phyloP scores from a whole-genome alignment of 768 basidiomycete genomes.

The Gautieria morchelliformis region DNA sequence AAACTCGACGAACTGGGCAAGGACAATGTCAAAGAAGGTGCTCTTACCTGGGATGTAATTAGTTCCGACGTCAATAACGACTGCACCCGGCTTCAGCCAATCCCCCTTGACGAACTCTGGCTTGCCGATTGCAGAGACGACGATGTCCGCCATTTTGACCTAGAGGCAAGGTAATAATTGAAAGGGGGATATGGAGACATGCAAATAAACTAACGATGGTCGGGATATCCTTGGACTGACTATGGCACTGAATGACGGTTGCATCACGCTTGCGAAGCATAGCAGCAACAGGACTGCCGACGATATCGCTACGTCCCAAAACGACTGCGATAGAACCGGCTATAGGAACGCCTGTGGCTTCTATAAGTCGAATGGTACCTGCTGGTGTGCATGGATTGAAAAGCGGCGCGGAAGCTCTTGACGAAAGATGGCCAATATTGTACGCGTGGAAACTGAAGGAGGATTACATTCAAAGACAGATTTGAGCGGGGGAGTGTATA shows the following conservation, averaged over 20 bases:
- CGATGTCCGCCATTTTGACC: conserved; percentile 81
- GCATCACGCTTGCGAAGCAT: conserved; percentile 87
- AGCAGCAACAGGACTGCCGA: conserved; percentile 89
- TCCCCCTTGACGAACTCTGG: conserved; percentile 83
- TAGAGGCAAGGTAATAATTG: conserved; percentile 21
- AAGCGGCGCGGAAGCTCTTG: conserved; percentile 79
- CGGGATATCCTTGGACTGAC: conserved; percentile 73
- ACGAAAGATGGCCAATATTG: conserved; percentile 92
- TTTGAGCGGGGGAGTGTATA: conserved; percentile 8
- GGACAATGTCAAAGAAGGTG: not conserved
- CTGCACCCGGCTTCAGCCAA: conserved; percentile 92
- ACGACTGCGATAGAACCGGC: conserved; percentile 81
- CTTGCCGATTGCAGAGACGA: conserved; percentile 96
- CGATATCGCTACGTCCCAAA: conserved; percentile 94
- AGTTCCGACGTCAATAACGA: conserved; percentile 97
- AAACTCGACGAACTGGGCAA: not conserved
- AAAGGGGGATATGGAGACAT: conserved; percentile 6
- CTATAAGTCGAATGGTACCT: conserved; percentile 83
- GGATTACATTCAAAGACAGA: not conserved
- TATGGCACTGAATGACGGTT: conserved; percentile 97
- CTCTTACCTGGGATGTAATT: conserved; percentile 81
- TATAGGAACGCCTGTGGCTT: conserved; percentile 72
- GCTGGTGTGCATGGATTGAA: conserved; percentile 95
- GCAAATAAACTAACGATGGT: conserved; percentile 47
- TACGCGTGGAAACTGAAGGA: conserved; percentile 84